Evolutionary conservation across 2,329 filamentous ascomycete genomes (phyloP).

Genomic region (Fusarium drepaniforme): DNA sequence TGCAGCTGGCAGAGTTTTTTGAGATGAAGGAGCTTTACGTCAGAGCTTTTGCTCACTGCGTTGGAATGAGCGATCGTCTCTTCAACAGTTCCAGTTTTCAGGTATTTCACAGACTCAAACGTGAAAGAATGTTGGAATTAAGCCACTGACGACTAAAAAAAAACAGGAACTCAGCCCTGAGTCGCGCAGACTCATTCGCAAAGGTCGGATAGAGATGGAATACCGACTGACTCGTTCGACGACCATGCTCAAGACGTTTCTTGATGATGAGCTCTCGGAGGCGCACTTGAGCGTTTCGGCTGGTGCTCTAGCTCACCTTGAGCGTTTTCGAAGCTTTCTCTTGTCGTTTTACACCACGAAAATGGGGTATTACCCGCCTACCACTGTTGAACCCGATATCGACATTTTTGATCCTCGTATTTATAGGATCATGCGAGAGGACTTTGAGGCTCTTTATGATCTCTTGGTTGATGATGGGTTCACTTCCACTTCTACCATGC

Average conservation of each 20-base stretch:
- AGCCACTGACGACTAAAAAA: conserved; percentile 36
- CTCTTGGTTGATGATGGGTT: conserved; percentile 75
- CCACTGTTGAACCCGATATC: conserved; percentile 50
- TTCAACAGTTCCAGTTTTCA: conserved; percentile 69
- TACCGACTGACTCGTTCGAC: conserved; percentile 69
- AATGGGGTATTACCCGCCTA: conserved; percentile 79
- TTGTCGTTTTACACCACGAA: conserved; percentile 74
- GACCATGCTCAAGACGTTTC: conserved; percentile 72
- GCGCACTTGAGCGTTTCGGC: conserved; percentile 73
- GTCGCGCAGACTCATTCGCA: conserved; percentile 74
- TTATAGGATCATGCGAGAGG: conserved; percentile 72
- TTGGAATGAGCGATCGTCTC: conserved; percentile 78
- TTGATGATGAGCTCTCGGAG: conserved; percentile 78
- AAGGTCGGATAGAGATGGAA: conserved; percentile 74
- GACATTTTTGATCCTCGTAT: conserved; percentile 67
- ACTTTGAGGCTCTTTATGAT: conserved; percentile 79
- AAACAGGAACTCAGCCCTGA: conserved; percentile 61
- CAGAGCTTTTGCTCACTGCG: conserved; percentile 81
- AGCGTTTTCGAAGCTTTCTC: conserved; percentile 78
- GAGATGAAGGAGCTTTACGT: conserved; percentile 75
- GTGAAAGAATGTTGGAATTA: conserved; percentile 3
- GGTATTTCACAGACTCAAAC: conserved; percentile 55
- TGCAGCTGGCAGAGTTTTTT: conserved; percentile 77
- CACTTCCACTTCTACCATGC: conserved; percentile 61
- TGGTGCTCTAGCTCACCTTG: conserved; percentile 74